Evolutionary conservation across 805 yeast genomes (phyloP).

Genomic region (Sungouiella thailandica): DNA sequence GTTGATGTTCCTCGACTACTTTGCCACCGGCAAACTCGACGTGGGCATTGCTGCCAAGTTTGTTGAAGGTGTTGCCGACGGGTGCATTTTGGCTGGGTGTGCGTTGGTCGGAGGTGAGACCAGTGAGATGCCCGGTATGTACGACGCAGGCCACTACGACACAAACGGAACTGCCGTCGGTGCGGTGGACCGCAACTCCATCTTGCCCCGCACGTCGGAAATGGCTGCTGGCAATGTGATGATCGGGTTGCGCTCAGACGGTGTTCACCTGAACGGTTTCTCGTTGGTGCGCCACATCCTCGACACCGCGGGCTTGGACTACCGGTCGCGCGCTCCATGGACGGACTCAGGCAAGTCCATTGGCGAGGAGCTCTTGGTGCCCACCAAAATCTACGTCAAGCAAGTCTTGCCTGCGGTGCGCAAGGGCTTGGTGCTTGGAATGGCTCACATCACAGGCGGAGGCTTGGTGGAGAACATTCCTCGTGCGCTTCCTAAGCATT

Average conservation of each 20-base stretch:
- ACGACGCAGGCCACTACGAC: slow-evolving; percentile 91
- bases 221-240: slow-evolving; percentile 80
- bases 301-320: slow-evolving; percentile 66
- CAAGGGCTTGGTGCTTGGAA: slow-evolving; percentile 68
- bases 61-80: slow-evolving; percentile 93
- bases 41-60: slow-evolving; percentile 79
- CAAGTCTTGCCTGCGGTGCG: slow-evolving; percentile 73
- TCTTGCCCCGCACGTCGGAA: slow-evolving; percentile 64
- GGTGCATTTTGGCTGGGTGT: slow-evolving; percentile 92
- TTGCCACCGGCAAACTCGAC: slow-evolving; percentile 91
- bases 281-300: slow-evolving; percentile 91
- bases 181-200: slow-evolving; percentile 72
- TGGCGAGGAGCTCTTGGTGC: slow-evolving; percentile 82
- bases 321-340: slow-evolving; percentile 85
- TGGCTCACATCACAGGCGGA: slow-evolving; percentile 98
- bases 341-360: slow-evolving; percentile 54
- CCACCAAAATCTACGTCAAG: slow-evolving; percentile 93
- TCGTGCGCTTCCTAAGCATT: slow-evolving; percentile 77
- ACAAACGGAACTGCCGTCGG: slow-evolving; percentile 99
- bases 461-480: slow-evolving; percentile 96
- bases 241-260: slow-evolving; percentile 85
- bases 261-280: slow-evolving; percentile 95
- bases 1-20: slow-evolving; percentile 88
- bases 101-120: slow-evolving; percentile 99
- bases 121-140: slow-evolving; percentile 99